phyloP scores from a whole-genome alignment of 2,329 filamentous ascomycete species.

The Verticillium nubilum region DNA sequence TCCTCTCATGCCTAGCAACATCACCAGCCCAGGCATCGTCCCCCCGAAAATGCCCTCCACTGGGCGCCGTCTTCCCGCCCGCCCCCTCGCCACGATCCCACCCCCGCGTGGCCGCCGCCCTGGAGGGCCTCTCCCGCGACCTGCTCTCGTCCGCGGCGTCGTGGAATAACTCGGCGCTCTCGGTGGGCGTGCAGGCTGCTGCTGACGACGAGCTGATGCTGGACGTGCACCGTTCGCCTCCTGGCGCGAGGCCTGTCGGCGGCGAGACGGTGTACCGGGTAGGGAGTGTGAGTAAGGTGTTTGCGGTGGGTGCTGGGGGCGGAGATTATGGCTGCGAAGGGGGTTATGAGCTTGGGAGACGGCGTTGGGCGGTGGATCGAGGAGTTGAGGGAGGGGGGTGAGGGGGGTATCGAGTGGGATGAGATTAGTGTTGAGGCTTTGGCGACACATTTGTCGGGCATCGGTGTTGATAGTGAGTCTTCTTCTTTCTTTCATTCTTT shows the following conservation, averaged over 20 bases:
- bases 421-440: conserved; percentile 39
- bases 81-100: conserved; percentile 6
- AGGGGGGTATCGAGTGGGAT: conserved; percentile 31
- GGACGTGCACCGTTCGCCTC: conserved; percentile 18
- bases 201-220: conserved; percentile 17
- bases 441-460: conserved; percentile 38
- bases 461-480: conserved; percentile 28
- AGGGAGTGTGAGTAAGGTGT: conserved; percentile 36
- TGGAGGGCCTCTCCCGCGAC: conserved; percentile 1
- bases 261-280: conserved; percentile 31
- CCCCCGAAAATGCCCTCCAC: conserved; percentile 7
- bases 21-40: background rate
- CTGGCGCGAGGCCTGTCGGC: conserved; percentile 20
- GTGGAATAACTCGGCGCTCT: conserved; percentile 18
- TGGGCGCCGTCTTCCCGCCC: conserved; percentile 8
- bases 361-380: conserved; percentile 41
- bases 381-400: conserved; percentile 18
- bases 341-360: conserved; percentile 23
- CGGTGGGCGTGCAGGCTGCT: conserved; percentile 17
- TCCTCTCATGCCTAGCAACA: background rate
- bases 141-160: conserved; percentile 6
- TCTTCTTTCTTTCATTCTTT: no score
- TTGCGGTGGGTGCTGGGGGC: conserved; percentile 7
- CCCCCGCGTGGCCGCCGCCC: conserved; percentile 7
- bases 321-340: conserved; percentile 7